Conservation (phyloP, 257 asterid species). For the Solanum okadae region DNA sequence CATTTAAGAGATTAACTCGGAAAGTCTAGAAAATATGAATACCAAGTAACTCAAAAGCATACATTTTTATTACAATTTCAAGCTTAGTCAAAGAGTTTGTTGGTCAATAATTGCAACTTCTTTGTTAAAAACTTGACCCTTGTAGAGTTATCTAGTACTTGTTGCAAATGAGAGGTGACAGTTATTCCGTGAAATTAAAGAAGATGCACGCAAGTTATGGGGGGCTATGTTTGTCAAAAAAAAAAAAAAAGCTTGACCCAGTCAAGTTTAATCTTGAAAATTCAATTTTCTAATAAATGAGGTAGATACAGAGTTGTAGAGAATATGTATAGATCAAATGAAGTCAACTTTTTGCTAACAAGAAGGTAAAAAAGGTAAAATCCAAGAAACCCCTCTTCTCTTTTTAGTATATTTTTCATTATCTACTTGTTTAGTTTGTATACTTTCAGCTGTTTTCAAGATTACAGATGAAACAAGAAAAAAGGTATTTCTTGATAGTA, state of each 20-base stretch:
- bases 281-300: slow-evolving; percentile 10
- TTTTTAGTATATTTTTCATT: background rate
- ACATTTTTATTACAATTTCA: background rate
- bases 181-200: rapidly evolving
- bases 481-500: background rate
- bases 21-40: background rate
- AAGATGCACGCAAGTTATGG: too few species aligned
- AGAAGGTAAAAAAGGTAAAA: background rate
- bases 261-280: background rate
- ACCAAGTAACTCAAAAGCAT: background rate
- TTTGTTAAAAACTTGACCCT: background rate
- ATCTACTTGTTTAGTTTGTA: background rate
- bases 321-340: background rate
- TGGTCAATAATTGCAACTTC: background rate
- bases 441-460: background rate
- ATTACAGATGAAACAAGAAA: slow-evolving; percentile 15
- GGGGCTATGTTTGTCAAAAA: background rate
- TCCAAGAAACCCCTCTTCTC: background rate
- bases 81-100: background rate
- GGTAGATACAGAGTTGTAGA: slow-evolving; percentile 9
- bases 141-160: background rate
- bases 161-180: rapidly evolving
- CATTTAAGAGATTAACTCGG: background rate
- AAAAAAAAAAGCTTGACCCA: background rate
- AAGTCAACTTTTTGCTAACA: slow-evolving; percentile 4